Evolutionary conservation across 768 basidiomycete genomes (phyloP), one percentile per base, ranked within the genome.

Genomic region (Trametes maxima): DNA sequence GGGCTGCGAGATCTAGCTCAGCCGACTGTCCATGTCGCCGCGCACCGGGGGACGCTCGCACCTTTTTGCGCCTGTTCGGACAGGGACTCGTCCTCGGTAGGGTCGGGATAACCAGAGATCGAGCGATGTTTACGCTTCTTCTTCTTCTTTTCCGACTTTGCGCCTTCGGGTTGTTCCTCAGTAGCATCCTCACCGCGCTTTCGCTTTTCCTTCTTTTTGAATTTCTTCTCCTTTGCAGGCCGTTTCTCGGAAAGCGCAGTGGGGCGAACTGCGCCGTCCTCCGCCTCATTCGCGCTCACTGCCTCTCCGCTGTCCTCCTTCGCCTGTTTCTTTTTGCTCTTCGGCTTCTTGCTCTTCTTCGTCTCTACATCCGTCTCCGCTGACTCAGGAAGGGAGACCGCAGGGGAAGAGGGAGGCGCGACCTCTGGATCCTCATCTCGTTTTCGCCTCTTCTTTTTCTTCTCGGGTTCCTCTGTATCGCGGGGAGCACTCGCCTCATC

Each of bases 51-150:
- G 11, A 21, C 16, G 28, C 10, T 55, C 75, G 36, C 53, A 79
- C 80, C 77, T 73, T 69, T 79, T 13, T 65, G 68, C 50, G 74
- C 72, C 57, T 78, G 77, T 14, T 76, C 77, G 14, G 72, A 62
- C 40, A 81, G 67, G 2, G 70, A 57, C 36, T 73, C 68, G 52
- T 80, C 78, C 6, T 59, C 59, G 1, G 46, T 52, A 4, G 79
- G 78, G 63, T 79, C 69, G 22, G 69, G 67, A 24, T 62, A 51
- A 52, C 59, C 67, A n/a, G 50, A 43, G 40, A 60, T 55, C 16
- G 49, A 43, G 28, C 48, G 54, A 10, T 49, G 52, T n/a, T 62
- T 62, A 22, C 57, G 50, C 43, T 54, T 63, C 46, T 66, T 66
- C 39, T 46, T 35, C 36, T 42, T 25, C 36, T 58, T 65, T 5